Conservation (phyloP, 2,329 filamentous ascomycete genomes). For the Falciphora oryzae region DNA sequence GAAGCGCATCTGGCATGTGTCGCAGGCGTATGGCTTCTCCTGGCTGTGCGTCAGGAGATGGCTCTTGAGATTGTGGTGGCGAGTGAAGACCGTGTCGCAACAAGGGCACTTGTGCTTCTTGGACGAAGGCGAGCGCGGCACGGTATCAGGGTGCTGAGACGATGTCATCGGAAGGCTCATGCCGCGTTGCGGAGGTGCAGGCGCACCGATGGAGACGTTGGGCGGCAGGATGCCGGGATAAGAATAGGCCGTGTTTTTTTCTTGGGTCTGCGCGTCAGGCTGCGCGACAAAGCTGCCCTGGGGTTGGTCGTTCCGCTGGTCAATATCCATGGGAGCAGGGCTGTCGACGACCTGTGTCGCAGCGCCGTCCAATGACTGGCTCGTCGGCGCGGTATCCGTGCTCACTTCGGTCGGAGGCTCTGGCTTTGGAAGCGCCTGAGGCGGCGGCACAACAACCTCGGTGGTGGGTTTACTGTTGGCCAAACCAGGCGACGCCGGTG, state of each 20-base stretch:
- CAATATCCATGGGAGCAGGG: conserved; percentile 50
- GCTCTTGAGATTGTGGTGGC: conserved; percentile 96
- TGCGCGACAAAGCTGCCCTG: conserved; percentile 26
- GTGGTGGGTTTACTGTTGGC: conserved; percentile 21
- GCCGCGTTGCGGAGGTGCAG: conserved; percentile 37
- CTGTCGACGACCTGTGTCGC: conserved; percentile 37
- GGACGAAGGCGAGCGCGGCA: conserved; percentile 61
- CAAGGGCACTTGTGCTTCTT: conserved; percentile 98
- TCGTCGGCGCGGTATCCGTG: neutral
- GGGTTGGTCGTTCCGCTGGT: conserved; percentile 32
- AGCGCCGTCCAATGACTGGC: conserved; percentile 28
- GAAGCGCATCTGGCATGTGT: conserved; percentile 90
- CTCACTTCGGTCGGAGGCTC: neutral
- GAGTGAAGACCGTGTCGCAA: conserved; percentile 93
- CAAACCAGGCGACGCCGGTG: conserved; percentile 30
- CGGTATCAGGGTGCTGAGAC: conserved; percentile 34
- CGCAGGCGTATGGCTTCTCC: conserved; percentile 94
- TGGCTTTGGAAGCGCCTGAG: conserved; percentile 24
- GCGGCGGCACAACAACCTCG: conserved; percentile 29
- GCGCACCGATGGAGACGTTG: conserved; percentile 35
- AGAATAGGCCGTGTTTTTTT: conserved; percentile 45
- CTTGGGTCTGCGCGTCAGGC: conserved; percentile 43
- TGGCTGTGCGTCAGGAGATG: conserved; percentile 96
- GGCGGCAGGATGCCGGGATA: conserved; percentile 48
- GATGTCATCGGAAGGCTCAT: conserved; percentile 51